Percentiles rank a stretch among this genome's conserved stretches.
Evolutionary conservation across 495 filamentous ascomycete genomes (phyloP).

Genomic region (Annulohypoxylon nitens): DNA sequence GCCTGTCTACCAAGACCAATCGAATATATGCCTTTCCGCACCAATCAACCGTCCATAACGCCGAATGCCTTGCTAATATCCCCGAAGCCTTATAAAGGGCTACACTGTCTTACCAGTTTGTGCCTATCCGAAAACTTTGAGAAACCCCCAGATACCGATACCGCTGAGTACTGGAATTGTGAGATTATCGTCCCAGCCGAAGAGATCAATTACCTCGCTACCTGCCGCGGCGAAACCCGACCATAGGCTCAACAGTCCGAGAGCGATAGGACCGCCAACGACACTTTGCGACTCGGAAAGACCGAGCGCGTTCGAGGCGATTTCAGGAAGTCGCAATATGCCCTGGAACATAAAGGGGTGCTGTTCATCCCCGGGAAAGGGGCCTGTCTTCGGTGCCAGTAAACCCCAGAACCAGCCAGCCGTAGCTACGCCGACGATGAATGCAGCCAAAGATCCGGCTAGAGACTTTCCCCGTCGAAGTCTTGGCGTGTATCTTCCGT

Average conservation of each 20-base stretch:
- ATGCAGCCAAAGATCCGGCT: slow-evolving; percentile 88
- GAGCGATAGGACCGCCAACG: slow-evolving; percentile 76
- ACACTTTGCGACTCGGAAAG: slow-evolving; percentile 60
- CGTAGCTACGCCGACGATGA: slow-evolving; percentile 81
- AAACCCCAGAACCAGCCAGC: slow-evolving; percentile 90
- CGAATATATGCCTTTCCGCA: slow-evolving; percentile 18
- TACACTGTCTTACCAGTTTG: slow-evolving; percentile 28
- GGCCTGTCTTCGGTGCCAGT: slow-evolving; percentile 76
- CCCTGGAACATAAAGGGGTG: slow-evolving; percentile 86
- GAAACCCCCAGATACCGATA: slow-evolving; percentile 90
- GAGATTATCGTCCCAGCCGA: slow-evolving; percentile 95
- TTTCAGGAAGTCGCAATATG: slow-evolving; percentile 71
- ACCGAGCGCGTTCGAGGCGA: slow-evolving; percentile 64
- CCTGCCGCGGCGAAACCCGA: slow-evolving; percentile 87
- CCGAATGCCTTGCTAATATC: slow-evolving; percentile 26
- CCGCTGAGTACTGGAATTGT: slow-evolving; percentile 95
- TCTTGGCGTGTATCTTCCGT: slow-evolving; percentile 86
- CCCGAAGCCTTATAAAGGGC: slow-evolving; percentile 19
- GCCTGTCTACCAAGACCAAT: slow-evolving; percentile 32
- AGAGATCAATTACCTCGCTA: slow-evolving; percentile 92
- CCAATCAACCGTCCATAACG: slow-evolving; percentile 29
- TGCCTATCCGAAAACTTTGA: slow-evolving; percentile 85
- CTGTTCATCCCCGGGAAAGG: slow-evolving; percentile 74
- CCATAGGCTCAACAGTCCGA: slow-evolving; percentile 88
- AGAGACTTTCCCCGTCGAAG: slow-evolving; percentile 90